Evolutionary conservation across 352 stramenopile genomes (phyloP).

Genomic region (Globisporangium spinosum): DNA sequence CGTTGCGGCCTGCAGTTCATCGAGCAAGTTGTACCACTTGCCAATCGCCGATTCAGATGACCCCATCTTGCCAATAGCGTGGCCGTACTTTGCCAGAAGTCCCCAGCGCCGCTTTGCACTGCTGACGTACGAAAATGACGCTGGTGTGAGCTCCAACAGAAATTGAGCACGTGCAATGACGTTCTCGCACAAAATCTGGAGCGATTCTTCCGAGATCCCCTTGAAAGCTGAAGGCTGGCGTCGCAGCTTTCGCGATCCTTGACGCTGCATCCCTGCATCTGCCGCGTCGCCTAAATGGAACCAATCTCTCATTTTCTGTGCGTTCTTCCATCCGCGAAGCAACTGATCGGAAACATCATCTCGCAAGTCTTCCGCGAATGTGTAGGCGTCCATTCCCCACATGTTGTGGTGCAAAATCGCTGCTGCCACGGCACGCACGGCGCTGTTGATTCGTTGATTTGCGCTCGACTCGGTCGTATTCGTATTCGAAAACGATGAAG

Average conservation of each 20-base stretch:
- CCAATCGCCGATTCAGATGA: slow-evolving; percentile 49
- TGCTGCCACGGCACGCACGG: slow-evolving; percentile 65
- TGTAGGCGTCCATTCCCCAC: slow-evolving; percentile 82
- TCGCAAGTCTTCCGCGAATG: slow-evolving; percentile 53
- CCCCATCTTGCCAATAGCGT: slow-evolving; percentile 46
- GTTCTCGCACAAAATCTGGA: slow-evolving; percentile 67
- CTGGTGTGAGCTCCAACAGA: slow-evolving; percentile 65
- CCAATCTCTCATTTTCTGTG: slow-evolving; percentile 86
- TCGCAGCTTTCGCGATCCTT: slow-evolving; percentile 34
- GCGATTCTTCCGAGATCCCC: slow-evolving; percentile 65
- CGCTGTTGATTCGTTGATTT: slow-evolving; percentile 45
- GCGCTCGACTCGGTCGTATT: slow-evolving; percentile 29
- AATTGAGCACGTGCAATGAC: slow-evolving; percentile 68
- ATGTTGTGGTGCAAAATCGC: slow-evolving; percentile 86
- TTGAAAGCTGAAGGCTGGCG: slow-evolving; percentile 78
- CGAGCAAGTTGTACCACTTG: slow-evolving; percentile 79
- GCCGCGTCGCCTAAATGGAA: slow-evolving; percentile 80
- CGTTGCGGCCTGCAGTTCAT: slow-evolving; percentile 73
- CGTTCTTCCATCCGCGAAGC: slow-evolving; percentile 74
- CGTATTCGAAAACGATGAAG: slow-evolving; percentile 38
- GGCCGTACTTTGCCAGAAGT: slow-evolving; percentile 68
- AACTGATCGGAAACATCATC: slow-evolving; percentile 64
- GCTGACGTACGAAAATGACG: slow-evolving; percentile 71
- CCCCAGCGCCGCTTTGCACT: slow-evolving; percentile 67
- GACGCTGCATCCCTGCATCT: slow-evolving; percentile 40